phyloP scores from a whole-genome alignment of 2,329 filamentous ascomycete species.

The Tolypocladium paradoxum region DNA sequence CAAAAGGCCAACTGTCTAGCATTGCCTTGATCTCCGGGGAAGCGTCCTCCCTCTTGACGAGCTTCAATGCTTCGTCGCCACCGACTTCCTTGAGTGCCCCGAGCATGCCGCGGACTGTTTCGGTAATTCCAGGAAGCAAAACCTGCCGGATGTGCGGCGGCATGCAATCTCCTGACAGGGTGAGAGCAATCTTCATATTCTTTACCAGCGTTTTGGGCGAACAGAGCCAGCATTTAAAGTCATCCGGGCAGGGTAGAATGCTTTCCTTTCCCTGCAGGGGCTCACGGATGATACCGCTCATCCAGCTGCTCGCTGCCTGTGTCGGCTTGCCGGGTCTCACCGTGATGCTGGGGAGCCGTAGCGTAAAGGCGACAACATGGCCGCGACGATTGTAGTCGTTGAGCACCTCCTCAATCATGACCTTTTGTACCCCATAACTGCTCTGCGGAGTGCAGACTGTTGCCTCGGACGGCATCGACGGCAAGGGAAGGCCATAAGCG shows the following conservation, averaged over 20 bases:
- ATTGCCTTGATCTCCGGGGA: constrained; percentile 36
- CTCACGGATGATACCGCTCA: constrained; percentile 52
- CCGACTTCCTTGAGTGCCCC: constrained; percentile 37
- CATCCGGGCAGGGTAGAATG: constrained; percentile 32
- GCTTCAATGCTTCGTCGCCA: constrained; percentile 29
- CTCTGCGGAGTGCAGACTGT: constrained; percentile 42
- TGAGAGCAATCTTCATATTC: constrained; percentile 35
- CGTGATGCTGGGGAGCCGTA: constrained; percentile 50
- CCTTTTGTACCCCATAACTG: constrained; percentile 50
- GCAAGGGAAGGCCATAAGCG: constrained; percentile 42
- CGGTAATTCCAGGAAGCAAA: constrained; percentile 40
- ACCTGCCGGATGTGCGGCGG: constrained; percentile 27
- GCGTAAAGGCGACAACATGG: constrained; percentile 43
- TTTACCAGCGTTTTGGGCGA: constrained; percentile 36
- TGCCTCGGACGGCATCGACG: constrained; percentile 29
- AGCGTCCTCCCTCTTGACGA: constrained; percentile 35
- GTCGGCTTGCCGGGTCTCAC: constrained; percentile 50
- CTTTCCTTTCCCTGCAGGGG: constrained; percentile 34
- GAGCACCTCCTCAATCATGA: constrained; percentile 41
- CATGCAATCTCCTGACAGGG: constrained; percentile 26
- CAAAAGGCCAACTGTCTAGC: constrained; percentile 42
- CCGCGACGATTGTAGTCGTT: constrained; percentile 33
- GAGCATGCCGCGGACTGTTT: constrained; percentile 42
- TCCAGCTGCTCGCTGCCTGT: constrained; percentile 49
- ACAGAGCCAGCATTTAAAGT: constrained; percentile 40